Evolutionary conservation across 768 basidiomycete species (phyloP), one percentile per base, ranked within the genome.

Genomic region (Mycena latifolia): DNA sequence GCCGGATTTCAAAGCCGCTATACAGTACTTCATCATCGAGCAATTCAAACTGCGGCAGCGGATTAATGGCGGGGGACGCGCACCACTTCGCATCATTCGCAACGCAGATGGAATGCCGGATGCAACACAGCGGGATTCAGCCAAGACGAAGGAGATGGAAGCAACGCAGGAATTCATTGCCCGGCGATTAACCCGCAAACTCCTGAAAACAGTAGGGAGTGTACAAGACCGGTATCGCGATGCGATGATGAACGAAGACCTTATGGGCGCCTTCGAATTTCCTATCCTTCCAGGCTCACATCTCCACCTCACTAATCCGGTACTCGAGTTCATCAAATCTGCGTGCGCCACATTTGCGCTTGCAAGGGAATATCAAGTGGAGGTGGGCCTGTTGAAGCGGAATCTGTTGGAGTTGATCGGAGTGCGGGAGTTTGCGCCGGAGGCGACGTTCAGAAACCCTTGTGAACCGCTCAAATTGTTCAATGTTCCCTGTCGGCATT

Each of bases 301-400:
- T 74, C 86, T 96, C 18, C 85, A 88, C 45, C 79, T 94, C 62
- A 88, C 85, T 2, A 93, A 96, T 69, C 93, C 96, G 0, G 79
- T 89, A 0, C 88, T 99, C 25, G 96, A 99, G 77, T 91, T 97
- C 66, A 81, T 94, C 80, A 99, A 99, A 77, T 92, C 90, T 65
- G 78, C 86, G 7, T 96, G 93, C 71, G 95, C 95, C 3, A 87
- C 93, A 1, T 91, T 97, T 72, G 84, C 82, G 0, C 85, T 98
- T 18, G 89, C 92, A 15, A 89, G 84, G 72, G 93, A 96, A n/a
- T 90, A 90, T 69, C 85, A 87, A 27, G 88, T 94, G 63, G 96
- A 99, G 74, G 87, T 98, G 18, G 94, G 94, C 18, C 80, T 99
- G 17, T 78, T 99, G 69, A 94, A 93, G 77, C 89, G 95, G 39